phyloP scores from a whole-genome alignment of 495 filamentous ascomycete species.

The Aspergillus saccharolyticus region DNA sequence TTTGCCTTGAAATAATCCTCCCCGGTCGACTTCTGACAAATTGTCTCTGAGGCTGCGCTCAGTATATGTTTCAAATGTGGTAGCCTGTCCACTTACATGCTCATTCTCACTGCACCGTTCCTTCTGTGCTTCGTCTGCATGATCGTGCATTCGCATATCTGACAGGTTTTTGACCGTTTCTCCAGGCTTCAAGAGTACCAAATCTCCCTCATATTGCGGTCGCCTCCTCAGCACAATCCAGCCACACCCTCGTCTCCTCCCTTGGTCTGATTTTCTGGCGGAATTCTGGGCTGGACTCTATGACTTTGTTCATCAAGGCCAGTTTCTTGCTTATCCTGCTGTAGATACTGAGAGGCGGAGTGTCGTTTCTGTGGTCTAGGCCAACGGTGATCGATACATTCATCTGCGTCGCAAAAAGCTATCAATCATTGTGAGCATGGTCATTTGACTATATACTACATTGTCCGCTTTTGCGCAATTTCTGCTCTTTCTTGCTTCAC shows the following conservation, averaged over 20 bases:
- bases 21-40: neutral
- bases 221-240: no score
- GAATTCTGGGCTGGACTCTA: neutral
- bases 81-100: conserved; percentile 10
- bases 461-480: neutral
- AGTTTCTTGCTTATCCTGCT: neutral
- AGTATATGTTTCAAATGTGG: conserved; percentile 13
- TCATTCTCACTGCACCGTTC: conserved; percentile 8
- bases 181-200: neutral
- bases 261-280: neutral
- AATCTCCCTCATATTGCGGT: neutral
- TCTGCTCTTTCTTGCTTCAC: neutral
- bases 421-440: neutral
- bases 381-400: neutral
- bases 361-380: neutral
- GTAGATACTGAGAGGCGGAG: neutral
- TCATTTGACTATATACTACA: neutral
- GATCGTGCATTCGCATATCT: conserved; percentile 4
- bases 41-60: neutral
- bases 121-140: conserved; percentile 19
- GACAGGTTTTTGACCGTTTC: neutral
- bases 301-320: neutral
- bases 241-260: neutral
- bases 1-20: neutral
- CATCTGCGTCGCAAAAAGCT: neutral